These are phyloP conservation scores for Mycena indigotica DNA, from an alignment of 768 basidiomycete species.

Conservation along the genomic window DNA sequence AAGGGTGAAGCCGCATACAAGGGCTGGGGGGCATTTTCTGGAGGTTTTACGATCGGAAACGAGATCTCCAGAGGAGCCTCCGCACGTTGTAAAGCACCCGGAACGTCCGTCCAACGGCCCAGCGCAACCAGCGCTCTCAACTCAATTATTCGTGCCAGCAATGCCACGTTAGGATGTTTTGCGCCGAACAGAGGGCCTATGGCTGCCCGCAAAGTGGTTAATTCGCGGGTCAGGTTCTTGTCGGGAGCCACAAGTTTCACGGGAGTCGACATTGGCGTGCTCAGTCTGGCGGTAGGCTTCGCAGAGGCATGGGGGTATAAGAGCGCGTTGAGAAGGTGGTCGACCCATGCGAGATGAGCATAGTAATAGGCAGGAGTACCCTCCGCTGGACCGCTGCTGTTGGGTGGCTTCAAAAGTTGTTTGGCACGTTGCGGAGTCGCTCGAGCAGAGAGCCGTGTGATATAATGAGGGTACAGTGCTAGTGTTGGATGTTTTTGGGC, in stretches of 20 bases:
- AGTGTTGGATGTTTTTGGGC: constrained; percentile 71
- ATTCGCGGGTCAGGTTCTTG: constrained; percentile 15
- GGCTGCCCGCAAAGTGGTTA: constrained; percentile 29
- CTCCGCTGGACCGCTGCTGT: not conserved
- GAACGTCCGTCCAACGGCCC: constrained; percentile 56
- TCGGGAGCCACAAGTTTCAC: constrained; percentile 28
- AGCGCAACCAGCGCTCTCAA: constrained; percentile 58
- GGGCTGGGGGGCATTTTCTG: constrained; percentile 5
- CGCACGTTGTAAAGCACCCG: constrained; percentile 46
- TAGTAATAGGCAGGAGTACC: constrained; percentile 15
- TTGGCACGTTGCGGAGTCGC: constrained; percentile 20
- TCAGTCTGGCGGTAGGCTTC: constrained; percentile 21
- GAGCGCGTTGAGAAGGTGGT: constrained; percentile 51
- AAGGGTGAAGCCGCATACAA: constrained; percentile 23
- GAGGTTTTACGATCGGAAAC: constrained; percentile 18
- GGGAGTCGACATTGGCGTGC: constrained; percentile 26
- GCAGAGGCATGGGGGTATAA: constrained; percentile 45
- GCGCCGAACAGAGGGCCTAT: constrained; percentile 37
- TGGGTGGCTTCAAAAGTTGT: constrained; percentile 7
- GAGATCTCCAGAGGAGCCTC: constrained; percentile 54
- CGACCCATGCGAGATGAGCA: constrained; percentile 59
- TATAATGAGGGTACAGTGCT: constrained; percentile 56
- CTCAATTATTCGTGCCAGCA: constrained; percentile 57
- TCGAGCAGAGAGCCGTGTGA: constrained; percentile 64
- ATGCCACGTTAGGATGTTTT: constrained; percentile 46